Evolutionary conservation across 345 rosid species (phyloP), one percentile per base, ranked within the genome.

Genomic region (Rhizophora apiculata): DNA sequence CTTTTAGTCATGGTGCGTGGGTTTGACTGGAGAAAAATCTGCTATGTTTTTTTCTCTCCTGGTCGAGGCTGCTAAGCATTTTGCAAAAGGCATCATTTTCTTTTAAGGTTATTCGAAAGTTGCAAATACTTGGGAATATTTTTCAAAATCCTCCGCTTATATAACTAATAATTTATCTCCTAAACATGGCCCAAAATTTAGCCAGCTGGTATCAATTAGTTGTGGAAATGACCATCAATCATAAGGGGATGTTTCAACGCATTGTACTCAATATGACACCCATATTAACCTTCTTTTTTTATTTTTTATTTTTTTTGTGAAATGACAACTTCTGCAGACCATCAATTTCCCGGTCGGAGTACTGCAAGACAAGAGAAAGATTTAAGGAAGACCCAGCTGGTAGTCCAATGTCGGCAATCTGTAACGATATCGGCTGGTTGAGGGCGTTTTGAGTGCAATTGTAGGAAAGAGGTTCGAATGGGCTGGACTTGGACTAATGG

Each of bases 1-100:
- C 75, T 82, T 82, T 79, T 66, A 60, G 82, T 70, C 73, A 64
- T 69, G 67, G n/a, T 80, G 56, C 32, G 64, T 56, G 71, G 81
- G 79, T 73, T 73, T 75, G 70, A 66, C 69, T 72, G 36, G 60
- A 64, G 68, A 62, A 68, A 61, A 68, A 48, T 60, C 51, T 19
- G 16, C 60, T 10, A 1, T 3, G 3, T 74, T 73, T 3, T 70
- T 73, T 76, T 32, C 1, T 60, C 62, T 65, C 60, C 22, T 53
- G 71, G 73, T 73, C 79, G 72, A 75, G 67, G 72, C 76, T 66
- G 60, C 64, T 49, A 4, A 60, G 81, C 70, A 71, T 74, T 81
- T 46, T 81, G 72, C 34, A 67, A 22, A 22, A 21, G 15, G 74
- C 65, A 67, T 71, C 67, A 52, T 74, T 68, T 78, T 77, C 64